Percentiles rank a stretch among this genome's conserved stretches.
These are phyloP conservation scores for Populus hybrid DNA, from an alignment of 441 rosid genomes.

Conservation along the genomic window DNA sequence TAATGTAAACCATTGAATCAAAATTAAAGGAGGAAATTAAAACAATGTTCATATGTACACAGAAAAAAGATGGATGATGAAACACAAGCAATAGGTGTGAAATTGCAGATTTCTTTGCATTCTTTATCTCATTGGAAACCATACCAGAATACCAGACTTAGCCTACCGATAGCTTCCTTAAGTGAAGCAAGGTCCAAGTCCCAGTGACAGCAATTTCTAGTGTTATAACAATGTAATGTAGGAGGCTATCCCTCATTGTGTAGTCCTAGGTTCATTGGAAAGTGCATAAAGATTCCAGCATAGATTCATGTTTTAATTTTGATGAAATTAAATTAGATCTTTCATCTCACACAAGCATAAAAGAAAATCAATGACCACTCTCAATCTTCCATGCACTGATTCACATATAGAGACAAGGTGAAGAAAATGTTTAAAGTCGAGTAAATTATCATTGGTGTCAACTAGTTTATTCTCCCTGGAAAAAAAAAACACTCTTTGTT, in stretches of 20 bases:
- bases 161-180: not conserved
- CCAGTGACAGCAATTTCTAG: not conserved
- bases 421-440: not conserved
- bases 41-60: not conserved
- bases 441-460: not conserved
- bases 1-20: not conserved
- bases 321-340: not conserved
- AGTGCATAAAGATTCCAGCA: not conserved
- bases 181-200: not conserved
- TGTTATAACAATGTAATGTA: not conserved
- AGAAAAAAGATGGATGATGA: not conserved
- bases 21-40: not conserved
- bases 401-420: not conserved
- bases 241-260: not conserved
- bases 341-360: conserved; percentile 1
- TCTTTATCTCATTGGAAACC: not conserved
- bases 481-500: too few species aligned
- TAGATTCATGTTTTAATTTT: not conserved
- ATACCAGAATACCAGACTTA: not conserved
- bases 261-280: not conserved
- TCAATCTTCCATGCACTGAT: not conserved
- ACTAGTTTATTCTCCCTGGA: not conserved
- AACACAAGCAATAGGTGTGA: not conserved
- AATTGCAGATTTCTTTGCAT: not conserved
- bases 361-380: not conserved